phyloP scores from a whole-genome alignment of 148 eudicot genomes.

The Heliosperma pusillum region DNA sequence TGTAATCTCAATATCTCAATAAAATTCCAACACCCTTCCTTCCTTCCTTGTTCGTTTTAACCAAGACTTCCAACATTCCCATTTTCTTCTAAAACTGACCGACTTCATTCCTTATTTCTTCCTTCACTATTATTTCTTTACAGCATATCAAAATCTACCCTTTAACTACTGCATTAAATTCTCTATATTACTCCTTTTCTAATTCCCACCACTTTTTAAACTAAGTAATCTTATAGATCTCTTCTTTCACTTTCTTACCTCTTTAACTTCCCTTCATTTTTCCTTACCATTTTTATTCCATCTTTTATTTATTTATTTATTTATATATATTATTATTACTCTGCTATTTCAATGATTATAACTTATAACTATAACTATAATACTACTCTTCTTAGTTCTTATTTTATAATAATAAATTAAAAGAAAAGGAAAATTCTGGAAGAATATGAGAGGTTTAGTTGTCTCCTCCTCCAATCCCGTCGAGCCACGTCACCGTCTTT shows the following conservation, averaged over 20 bases:
- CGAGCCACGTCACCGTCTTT: slow-evolving; percentile 66
- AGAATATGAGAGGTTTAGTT: slow-evolving; percentile 37
- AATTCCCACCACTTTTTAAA: background rate
- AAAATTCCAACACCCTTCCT: too few relatives aligned
- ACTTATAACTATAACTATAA: background rate
- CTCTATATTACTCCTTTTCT: background rate
- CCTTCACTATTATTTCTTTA: too few relatives aligned
- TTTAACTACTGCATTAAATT: background rate
- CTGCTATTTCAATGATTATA: background rate
- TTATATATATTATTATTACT: too few relatives aligned
- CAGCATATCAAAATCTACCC: background rate
- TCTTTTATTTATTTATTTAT: background rate
- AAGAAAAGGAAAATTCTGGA: slow-evolving; percentile 23
- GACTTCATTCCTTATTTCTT: too few relatives aligned
- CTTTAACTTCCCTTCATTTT: background rate
- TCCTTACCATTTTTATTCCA: background rate
- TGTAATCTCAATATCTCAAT: too few relatives aligned
- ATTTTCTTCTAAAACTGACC: background rate
- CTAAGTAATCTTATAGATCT: background rate
- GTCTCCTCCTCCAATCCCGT: slow-evolving; percentile 40
- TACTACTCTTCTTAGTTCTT: too few relatives aligned
- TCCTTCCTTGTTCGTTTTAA: too few relatives aligned
- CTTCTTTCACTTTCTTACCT: slow-evolving; percentile 10
- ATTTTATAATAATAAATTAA: too few relatives aligned
- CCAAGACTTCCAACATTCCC: background rate